Evolutionary conservation across 2,329 filamentous ascomycete genomes (phyloP), one percentile per base, ranked within the genome.

Genomic region (Fusarium torreyae): DNA sequence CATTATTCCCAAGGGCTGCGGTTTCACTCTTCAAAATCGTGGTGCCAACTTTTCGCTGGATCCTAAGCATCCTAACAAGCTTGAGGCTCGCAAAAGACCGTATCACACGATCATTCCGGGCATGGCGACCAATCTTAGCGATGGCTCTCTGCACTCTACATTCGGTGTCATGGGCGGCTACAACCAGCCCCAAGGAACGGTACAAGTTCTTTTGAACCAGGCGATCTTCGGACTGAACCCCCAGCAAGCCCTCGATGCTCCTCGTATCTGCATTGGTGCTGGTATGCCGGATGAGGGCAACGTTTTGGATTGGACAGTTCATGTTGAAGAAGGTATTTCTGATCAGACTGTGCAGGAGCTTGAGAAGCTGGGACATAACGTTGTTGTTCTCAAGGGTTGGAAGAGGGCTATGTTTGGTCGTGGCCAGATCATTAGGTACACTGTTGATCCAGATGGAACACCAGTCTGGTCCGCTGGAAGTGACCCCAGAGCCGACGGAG

Each of bases 41-140:
- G 96, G 93, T 9, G 90, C 91, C 39, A 96, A 95, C 78, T 98
- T 99, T 81, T 89, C 86, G 2, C 86, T 99, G 1, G 81, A 87
- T 24, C 78, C 85, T 1, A 82, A 82, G 2, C 94, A 97, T 76
- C 94, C 94, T 1, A 98, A 98, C 76, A 86, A 85, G 20, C 84
- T 97, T 15, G 92, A 88, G 9, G 93, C 94, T 0, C 84, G 90
- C 34, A 98, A 98, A 83, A 82, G 96, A 45, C 96, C 96, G 0
- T 99, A 98, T 81, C 96, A 98, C 80, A 99, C 96, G 55, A 98
- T 99, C 78, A 99, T 99, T 74, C 95, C 96, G 0, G 95, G 92
- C 1, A 87, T 98, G 79, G 89, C 95, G 18, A 98, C 96, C 0
- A 94, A 96, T 71, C 78, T 88, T 18, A 81, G 83, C 6, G 94